A percentile compares a stretch with the other conserved stretches of the same genome.
phyloP scores from a whole-genome alignment of 2,329 filamentous ascomycete genomes.

The Chaetomiaceae sp. region DNA sequence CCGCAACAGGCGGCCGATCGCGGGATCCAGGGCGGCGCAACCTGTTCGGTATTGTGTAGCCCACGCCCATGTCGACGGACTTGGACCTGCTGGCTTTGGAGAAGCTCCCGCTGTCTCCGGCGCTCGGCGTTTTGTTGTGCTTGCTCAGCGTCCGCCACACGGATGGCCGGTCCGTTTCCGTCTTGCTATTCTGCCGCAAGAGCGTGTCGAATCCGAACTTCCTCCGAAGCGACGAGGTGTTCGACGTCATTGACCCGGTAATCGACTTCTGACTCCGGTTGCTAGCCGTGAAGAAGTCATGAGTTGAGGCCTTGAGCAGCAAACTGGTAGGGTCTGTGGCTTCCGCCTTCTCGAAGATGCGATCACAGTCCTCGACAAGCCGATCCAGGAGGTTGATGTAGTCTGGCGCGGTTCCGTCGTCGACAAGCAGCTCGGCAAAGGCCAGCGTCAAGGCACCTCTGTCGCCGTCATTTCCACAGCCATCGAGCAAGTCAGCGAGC shows the following conservation, averaged over 20 bases:
- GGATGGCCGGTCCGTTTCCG: slow-evolving; percentile 63
- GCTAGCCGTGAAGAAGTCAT: slow-evolving; percentile 55
- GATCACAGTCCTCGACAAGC: slow-evolving; percentile 81
- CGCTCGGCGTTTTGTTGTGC: slow-evolving; percentile 55
- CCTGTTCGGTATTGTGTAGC: slow-evolving; percentile 41
- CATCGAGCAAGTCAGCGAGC: slow-evolving; percentile 79
- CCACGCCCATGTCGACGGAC: slow-evolving; percentile 65
- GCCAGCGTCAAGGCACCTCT: slow-evolving; percentile 80
- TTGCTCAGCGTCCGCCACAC: slow-evolving; percentile 89
- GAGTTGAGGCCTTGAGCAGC: slow-evolving; percentile 40
- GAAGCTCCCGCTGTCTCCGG: slow-evolving; percentile 55
- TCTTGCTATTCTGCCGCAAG: slow-evolving; percentile 72
- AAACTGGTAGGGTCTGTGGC: slow-evolving; percentile 31
- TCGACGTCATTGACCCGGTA: slow-evolving; percentile 73
- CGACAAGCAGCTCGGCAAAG: slow-evolving; percentile 80
- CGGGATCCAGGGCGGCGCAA: slow-evolving; percentile 48
- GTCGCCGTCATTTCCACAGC: slow-evolving; percentile 85
- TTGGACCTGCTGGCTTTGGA: slow-evolving; percentile 65
- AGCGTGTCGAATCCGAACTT: slow-evolving; percentile 76
- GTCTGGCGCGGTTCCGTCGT: slow-evolving; percentile 68
- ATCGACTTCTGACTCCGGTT: slow-evolving; percentile 55
- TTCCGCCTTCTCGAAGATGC: slow-evolving; percentile 66
- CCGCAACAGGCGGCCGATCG: slow-evolving; percentile 55
- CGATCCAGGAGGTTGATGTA: slow-evolving; percentile 86
- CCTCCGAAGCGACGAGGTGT: slow-evolving; percentile 75